Conservation (phyloP, 345 rosid genomes). For the Citrus inodora region DNA sequence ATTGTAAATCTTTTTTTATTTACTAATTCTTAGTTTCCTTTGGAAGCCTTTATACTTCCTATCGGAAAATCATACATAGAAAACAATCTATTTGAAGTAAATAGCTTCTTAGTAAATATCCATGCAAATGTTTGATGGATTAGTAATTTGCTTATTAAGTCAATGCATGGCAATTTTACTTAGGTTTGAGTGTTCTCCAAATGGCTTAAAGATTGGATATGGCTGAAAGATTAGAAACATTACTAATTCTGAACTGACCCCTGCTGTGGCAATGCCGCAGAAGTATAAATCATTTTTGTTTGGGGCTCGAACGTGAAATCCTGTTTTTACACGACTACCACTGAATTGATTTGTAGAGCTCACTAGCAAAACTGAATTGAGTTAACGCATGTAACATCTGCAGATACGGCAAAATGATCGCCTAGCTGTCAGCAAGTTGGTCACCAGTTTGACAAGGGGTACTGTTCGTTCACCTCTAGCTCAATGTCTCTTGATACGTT, state of each 20-base stretch:
- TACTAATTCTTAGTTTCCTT: neutral
- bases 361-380: neutral
- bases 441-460: constrained; percentile 91
- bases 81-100: neutral
- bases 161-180: neutral
- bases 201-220: too few relatives aligned
- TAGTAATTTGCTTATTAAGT: neutral
- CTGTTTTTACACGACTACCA: neutral
- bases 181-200: neutral
- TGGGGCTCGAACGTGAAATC: neutral
- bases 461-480: constrained; percentile 95
- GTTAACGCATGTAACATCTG: constrained; percentile 11
- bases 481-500: constrained; percentile 92
- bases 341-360: constrained; percentile 2
- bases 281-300: neutral
- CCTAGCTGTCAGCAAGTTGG: constrained; percentile 88
- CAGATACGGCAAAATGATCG: constrained; percentile 96
- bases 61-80: too few relatives aligned
- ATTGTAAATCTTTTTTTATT: neutral
- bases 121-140: neutral
- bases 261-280: neutral
- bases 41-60: neutral
- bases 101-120: neutral
- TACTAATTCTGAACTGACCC: neutral
- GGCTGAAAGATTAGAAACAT: neutral